Percentiles rank a stretch among this genome's conserved stretches.
These are phyloP conservation scores for Handroanthus guayacan DNA, from an alignment of 257 asterid species.

Conservation along the genomic window DNA sequence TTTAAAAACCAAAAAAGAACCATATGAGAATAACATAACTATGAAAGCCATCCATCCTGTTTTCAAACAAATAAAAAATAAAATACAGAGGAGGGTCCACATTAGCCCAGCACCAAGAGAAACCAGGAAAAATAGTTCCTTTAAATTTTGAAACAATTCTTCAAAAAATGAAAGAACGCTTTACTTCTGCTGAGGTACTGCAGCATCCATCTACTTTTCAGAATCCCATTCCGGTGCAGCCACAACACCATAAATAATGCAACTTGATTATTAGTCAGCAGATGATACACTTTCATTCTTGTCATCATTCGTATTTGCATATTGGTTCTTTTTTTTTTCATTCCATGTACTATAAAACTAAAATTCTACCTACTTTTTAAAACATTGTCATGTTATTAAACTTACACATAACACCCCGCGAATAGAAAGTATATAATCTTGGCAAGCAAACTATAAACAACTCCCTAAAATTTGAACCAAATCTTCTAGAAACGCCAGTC, in stretches of 20 bases:
- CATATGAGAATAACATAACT: constrained; percentile 5
- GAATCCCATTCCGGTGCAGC: not conserved
- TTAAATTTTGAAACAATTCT: not conserved
- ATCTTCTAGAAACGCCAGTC: constrained; percentile 28
- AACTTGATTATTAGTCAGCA: not conserved
- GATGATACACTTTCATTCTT: not conserved
- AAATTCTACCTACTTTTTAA: not conserved
- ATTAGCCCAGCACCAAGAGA: not conserved
- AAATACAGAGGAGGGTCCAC: not conserved
- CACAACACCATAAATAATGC: not conserved
- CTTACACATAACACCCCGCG: not conserved
- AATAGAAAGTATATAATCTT: not conserved
- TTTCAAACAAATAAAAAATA: not conserved
- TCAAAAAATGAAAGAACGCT: not conserved
- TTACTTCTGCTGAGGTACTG: not conserved
- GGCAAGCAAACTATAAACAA: not conserved
- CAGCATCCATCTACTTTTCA: not conserved
- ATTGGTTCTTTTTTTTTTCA: not conserved
- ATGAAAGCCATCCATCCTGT: not conserved
- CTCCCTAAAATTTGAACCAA: constrained; percentile 1
- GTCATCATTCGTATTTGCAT: not conserved
- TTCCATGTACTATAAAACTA: not conserved
- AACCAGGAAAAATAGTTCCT: not conserved
- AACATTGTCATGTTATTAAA: constrained; percentile 3
- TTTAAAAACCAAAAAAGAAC: constrained; percentile 4